These are phyloP conservation scores for Termitomyces sp. DNA, from an alignment of 768 basidiomycete species.

Conservation along the genomic window DNA sequence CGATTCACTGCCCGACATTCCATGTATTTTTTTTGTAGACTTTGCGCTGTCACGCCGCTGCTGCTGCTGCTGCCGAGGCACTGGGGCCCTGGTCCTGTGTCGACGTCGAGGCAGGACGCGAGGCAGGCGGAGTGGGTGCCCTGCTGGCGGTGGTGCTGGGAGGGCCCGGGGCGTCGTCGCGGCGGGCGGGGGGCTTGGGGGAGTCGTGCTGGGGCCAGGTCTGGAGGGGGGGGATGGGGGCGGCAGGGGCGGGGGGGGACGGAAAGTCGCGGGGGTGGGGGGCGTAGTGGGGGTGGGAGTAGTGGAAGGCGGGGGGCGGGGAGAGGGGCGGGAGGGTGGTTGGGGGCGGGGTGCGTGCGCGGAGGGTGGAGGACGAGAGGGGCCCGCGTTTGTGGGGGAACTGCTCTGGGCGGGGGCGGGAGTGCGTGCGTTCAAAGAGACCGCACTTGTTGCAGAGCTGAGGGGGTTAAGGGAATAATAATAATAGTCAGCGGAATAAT, in stretches of 20 bases:
- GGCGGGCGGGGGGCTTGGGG: not conserved
- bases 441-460: constrained; percentile 73
- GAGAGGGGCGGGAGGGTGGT: not conserved
- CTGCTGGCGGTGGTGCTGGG: not conserved
- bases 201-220: no score
- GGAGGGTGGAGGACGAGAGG: constrained; percentile 46
- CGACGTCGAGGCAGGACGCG: not conserved
- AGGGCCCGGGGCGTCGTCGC: not conserved
- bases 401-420: constrained; percentile 73
- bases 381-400: constrained; percentile 80
- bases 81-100: not conserved
- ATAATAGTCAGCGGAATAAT: not conserved
- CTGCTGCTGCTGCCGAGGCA: not conserved
- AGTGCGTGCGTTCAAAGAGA: constrained; percentile 78
- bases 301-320: no score
- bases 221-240: no score
- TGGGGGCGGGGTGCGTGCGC: not conserved
- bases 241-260: no score
- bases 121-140: not conserved
- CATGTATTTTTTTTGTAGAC: no score
- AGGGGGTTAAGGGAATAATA: not conserved
- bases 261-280: no score
- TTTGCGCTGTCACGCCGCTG: not conserved
- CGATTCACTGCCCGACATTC: no score
- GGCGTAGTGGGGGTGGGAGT: no score